Evolutionary conservation across 2,329 filamentous ascomycete genomes (phyloP), one percentile per base, ranked within the genome.

Genomic region (Fusarium clavum): DNA sequence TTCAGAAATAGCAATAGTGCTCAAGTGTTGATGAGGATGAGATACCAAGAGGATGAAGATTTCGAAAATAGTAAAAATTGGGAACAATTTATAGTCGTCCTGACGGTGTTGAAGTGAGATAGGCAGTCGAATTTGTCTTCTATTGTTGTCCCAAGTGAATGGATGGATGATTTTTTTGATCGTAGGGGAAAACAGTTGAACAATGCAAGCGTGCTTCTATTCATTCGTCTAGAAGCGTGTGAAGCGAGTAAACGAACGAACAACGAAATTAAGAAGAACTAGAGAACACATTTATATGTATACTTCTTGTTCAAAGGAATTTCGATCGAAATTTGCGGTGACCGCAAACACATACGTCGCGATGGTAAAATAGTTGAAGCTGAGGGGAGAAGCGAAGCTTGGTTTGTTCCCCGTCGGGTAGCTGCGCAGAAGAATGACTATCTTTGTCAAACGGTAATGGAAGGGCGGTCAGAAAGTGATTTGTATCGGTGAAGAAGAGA

Each of bases 381-480:
- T 52, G 34, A 10, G 13, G 38, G 32, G 32, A 41, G 32, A 27
- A 52, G 13, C 32, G 49, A 52, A 52, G 49, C 38, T 52, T 25
- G 53, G 66, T 65, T 69, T 65, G 65, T 40, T 40, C 38, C 13
- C 58, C 41, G 56, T 30, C 66, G 66, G 66, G 66, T 69, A 69
- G 65, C 60, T 53, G 66, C 66, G 59, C 47, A 20, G 60, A 46
- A 40, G 41, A 44, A 30, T 29, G 38, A 29, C 38, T 65, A 55
- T 45, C 30, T 29, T 24, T 29, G 64, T 61, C 34, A 51, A 46
- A 61, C 43, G 38, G 24, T 25, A 49, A 25, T 22, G 8, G 29
- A 47, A 24, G 41, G 24, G 25, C 63, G 63, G 64, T 64, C 63
- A 62, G 47, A 52, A 20, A 6, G 30, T 38, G 16, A 12, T 3